Conservation (phyloP, 345 rosid species). For the Populus ilicifolia region DNA sequence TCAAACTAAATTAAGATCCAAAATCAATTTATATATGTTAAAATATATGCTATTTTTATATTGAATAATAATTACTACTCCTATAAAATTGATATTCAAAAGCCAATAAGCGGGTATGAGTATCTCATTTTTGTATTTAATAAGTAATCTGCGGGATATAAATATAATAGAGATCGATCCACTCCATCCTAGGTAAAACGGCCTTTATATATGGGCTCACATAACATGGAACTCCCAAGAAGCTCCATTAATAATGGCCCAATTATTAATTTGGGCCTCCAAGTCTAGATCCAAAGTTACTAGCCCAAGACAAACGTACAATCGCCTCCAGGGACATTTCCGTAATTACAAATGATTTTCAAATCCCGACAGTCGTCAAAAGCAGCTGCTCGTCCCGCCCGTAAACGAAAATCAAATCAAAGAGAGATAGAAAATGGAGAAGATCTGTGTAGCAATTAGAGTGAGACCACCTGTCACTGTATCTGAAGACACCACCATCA, state of each 20-base stretch:
- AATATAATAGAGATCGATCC: too few species aligned
- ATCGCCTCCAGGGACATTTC: slow-evolving; percentile 10
- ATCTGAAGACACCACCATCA: slow-evolving; percentile 25
- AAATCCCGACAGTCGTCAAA: slow-evolving; percentile 18
- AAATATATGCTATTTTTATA: too few species aligned
- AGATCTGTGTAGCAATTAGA: slow-evolving; percentile 89
- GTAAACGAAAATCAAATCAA: not conserved
- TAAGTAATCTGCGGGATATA: too few species aligned
- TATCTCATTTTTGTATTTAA: too few species aligned
- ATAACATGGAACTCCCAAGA: not conserved
- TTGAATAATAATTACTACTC: too few species aligned
- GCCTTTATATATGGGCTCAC: not conserved
- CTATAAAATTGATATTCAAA: too few species aligned
- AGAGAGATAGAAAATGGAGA: slow-evolving; percentile 47
- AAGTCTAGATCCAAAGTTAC: not conserved
- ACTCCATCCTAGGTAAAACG: not conserved
- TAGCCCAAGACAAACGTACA: not conserved
- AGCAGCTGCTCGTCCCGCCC: slow-evolving; percentile 23
- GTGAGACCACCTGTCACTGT: slow-evolving; percentile 47
- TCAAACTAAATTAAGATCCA: too few species aligned
- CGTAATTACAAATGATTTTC: slow-evolving; percentile 1
- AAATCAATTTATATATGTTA: too few species aligned
- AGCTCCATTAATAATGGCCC: not conserved
- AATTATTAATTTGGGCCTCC: not conserved
- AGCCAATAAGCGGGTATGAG: too few species aligned